phyloP scores from a whole-genome alignment of 257 asterid species.

The Asclepias syriaca region DNA sequence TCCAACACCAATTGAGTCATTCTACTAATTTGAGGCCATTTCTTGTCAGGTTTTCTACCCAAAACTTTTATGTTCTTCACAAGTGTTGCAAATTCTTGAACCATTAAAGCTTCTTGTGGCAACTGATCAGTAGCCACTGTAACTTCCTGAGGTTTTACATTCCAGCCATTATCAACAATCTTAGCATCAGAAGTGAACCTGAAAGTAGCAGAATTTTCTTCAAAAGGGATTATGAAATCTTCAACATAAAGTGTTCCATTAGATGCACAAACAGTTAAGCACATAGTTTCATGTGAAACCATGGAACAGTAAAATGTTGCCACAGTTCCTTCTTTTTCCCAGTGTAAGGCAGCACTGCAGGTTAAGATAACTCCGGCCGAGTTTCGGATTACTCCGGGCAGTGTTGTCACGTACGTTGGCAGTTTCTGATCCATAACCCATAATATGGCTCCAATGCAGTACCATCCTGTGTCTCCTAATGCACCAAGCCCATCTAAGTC shows the following conservation, averaged over 20 bases:
- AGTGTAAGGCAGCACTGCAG: conserved; percentile 55
- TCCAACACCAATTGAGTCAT: conserved; percentile 58
- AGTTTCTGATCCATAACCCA: conserved; percentile 64
- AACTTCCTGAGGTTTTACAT: conserved; percentile 47
- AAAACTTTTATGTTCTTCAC: conserved; percentile 36
- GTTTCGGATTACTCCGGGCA: conserved; percentile 40
- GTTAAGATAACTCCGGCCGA: conserved; percentile 58
- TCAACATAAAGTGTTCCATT: conserved; percentile 47
- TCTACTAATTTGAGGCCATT: conserved; percentile 60
- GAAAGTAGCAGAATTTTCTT: conserved; percentile 47
- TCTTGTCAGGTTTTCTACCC: conserved; percentile 36
- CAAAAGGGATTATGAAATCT: conserved; percentile 51
- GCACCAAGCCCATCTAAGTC: conserved; percentile 75
- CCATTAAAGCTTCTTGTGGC: conserved; percentile 68
- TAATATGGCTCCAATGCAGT: conserved; percentile 66
- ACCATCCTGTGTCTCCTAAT: conserved; percentile 79
- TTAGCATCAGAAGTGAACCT: conserved; percentile 48
- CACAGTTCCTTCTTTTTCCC: conserved; percentile 49
- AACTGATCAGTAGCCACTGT: conserved; percentile 30
- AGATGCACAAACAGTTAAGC: conserved; percentile 41
- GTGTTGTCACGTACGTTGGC: conserved; percentile 62
- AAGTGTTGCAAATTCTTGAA: conserved; percentile 53
- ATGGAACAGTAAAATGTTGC: conserved; percentile 72
- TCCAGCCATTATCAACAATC: conserved; percentile 70
- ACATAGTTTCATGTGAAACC: conserved; percentile 56